Base-by-base conservation (phyloP, 192 early-diverging fungal species). In the Backusella sp. region DNA sequence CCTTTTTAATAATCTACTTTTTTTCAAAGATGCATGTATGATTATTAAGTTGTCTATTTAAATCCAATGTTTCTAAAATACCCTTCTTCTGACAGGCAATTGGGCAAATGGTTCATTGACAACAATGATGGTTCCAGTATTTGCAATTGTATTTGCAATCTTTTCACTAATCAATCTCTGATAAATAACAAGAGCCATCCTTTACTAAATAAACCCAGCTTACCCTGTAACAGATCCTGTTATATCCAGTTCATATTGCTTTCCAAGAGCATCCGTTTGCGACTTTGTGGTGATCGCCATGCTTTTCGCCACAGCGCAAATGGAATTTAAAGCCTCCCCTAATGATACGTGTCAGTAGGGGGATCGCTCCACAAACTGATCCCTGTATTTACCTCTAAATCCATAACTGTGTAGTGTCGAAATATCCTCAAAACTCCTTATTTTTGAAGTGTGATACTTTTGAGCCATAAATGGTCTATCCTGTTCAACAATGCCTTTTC, bases 311-410 rank as follows among this genome's bases (percentile, higher is more conserved):
- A 84, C 44, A 39, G 76, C 74, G 52, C 82, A 80, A 21, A 85
- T 80, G 4, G 84, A 77, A 68, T 81, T 77, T 1, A 85, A 14
- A 3, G 84, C 83, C 44, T 85, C 84, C 4, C 83, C 82, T 82
- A 32, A 32, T 3, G 3, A 32, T 32, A 32, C 2, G 2, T 32
- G 32, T 32, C 1, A 32, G 32, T 3, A n/a, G n/a, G 32, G 32
- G 32, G 32, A 32, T 32, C 32, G 32, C 32, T 32, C 32, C 2
- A 32, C 32, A 32, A 32, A 32, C 32, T 41, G 39, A 11, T 41
- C 11, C 11, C 11, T 41, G 9, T 41, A 9, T 41, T 36, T 72
- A 76, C 82, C 83, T 69, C 82, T 66, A 53, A 85, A 85, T 15
- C 84, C 84, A 76, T 78, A 84, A 36, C 70, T 85, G 15, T 44